A percentile compares a stretch with the other conserved stretches of the same genome.
Evolutionary conservation across 2,329 filamentous ascomycete genomes (phyloP).

Genomic region (Rosellinia necatrix): DNA sequence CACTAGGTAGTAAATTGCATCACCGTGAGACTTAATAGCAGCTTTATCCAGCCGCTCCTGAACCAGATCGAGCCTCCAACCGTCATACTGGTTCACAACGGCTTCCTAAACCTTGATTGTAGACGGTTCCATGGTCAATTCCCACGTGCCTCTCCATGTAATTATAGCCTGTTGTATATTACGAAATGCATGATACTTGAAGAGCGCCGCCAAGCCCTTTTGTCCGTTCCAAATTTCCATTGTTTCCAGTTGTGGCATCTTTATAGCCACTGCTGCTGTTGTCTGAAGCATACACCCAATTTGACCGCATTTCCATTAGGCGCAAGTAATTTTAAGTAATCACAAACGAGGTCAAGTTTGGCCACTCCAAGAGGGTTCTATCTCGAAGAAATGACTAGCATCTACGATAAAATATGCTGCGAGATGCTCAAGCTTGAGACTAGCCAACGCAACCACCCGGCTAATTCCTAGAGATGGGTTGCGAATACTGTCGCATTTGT

Average conservation of each 20-base stretch:
- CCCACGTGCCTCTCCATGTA: constrained; percentile 39
- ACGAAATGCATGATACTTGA: constrained; percentile 34
- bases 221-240: constrained; percentile 45
- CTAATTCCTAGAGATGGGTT: constrained; percentile 31
- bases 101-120: constrained; percentile 38
- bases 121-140: constrained; percentile 33
- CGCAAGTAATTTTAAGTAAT: constrained; percentile 39
- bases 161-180: constrained; percentile 28
- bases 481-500: constrained; percentile 25
- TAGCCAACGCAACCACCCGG: constrained; percentile 32
- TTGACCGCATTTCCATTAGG: constrained; percentile 24
- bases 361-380: constrained; percentile 36
- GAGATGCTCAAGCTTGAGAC: constrained; percentile 38
- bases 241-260: constrained; percentile 41
- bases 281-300: constrained; percentile 35
- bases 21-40: constrained; percentile 39
- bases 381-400: constrained; percentile 40
- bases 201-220: constrained; percentile 40
- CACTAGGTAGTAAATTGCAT: constrained; percentile 39
- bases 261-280: constrained; percentile 36
- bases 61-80: constrained; percentile 27
- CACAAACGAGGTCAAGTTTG: constrained; percentile 39
- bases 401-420: constrained; percentile 40
- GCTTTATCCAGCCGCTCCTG: constrained; percentile 36
- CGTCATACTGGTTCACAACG: constrained; percentile 29